Evolutionary conservation across 257 asterid genomes (phyloP).

Genomic region (Solanum sitiens): DNA sequence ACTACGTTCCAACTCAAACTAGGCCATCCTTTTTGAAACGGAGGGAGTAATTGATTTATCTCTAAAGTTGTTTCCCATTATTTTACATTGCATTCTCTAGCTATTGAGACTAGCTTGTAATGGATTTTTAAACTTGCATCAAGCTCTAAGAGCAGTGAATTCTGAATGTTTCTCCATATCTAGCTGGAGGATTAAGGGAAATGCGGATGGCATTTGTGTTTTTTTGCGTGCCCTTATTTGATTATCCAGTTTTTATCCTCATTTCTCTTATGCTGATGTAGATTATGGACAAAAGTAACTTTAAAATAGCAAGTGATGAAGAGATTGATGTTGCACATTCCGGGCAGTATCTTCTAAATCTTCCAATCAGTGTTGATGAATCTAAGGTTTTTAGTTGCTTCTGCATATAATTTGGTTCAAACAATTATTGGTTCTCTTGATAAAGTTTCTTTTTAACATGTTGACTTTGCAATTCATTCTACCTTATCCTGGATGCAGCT

Average conservation of each 20-base stretch:
- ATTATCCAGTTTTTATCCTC: slow-evolving; percentile 2
- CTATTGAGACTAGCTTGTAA: not conserved
- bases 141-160: not conserved
- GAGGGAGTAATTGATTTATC: not conserved
- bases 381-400: slow-evolving; percentile 50
- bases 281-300: slow-evolving; percentile 93
- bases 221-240: not conserved
- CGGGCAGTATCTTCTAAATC: slow-evolving; percentile 92
- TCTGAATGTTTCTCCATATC: not conserved
- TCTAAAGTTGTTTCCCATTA: not conserved
- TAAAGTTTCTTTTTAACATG: not conserved
- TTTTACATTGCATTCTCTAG: not conserved
- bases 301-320: slow-evolving; percentile 75
- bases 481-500: slow-evolving; percentile 47
- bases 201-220: not conserved
- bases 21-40: too few relatives aligned
- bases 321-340: slow-evolving; percentile 87
- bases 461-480: slow-evolving; percentile 3
- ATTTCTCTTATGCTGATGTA: slow-evolving; percentile 36
- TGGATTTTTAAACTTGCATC: not conserved
- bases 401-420: not conserved
- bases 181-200: slow-evolving; percentile 2
- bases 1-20: too few relatives aligned
- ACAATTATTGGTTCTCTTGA: not conserved
- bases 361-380: slow-evolving; percentile 88